phyloP scores from a whole-genome alignment of 768 basidiomycete species.

The Cyclocybe aegerita region DNA sequence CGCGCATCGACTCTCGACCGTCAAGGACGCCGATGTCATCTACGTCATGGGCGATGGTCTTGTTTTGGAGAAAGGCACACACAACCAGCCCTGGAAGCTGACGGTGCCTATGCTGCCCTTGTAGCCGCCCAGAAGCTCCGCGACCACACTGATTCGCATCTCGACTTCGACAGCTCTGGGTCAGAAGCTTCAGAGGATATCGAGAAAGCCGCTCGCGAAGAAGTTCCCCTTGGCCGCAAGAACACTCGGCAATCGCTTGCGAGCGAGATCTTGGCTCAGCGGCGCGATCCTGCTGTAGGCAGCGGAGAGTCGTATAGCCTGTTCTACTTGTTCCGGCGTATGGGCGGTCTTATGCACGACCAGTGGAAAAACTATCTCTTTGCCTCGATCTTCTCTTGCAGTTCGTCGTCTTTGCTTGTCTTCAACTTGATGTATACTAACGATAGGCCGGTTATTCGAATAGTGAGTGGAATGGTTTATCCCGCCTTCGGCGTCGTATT shows the following conservation, averaged over 20 bases:
- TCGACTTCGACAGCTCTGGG: constrained; percentile 20
- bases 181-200: constrained; percentile 38
- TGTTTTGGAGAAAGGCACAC: constrained; percentile 78
- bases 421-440: constrained; percentile 1
- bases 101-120: constrained; percentile 68
- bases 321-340: constrained; percentile 64
- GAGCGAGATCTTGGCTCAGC: too few relatives aligned
- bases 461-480: constrained; percentile 62
- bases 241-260: constrained; percentile 62
- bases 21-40: constrained; percentile 78
- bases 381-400: constrained; percentile 51
- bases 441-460: background rate
- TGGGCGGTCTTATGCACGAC: constrained; percentile 60
- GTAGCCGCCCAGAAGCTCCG: constrained; percentile 77
- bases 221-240: constrained; percentile 57
- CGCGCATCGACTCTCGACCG: constrained; percentile 75
- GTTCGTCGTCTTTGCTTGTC: constrained; percentile 31
- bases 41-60: constrained; percentile 87
- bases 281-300: too few relatives aligned
- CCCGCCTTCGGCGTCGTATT: constrained; percentile 71
- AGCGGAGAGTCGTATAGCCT: constrained; percentile 30
- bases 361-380: constrained; percentile 56
- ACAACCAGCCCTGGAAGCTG: constrained; percentile 55
- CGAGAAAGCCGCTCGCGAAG: constrained; percentile 52
- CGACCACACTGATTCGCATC: constrained; percentile 36